These are phyloP conservation scores for Penicillium sp. DNA, from an alignment of 2,329 filamentous ascomycete genomes.

Conservation along the genomic window DNA sequence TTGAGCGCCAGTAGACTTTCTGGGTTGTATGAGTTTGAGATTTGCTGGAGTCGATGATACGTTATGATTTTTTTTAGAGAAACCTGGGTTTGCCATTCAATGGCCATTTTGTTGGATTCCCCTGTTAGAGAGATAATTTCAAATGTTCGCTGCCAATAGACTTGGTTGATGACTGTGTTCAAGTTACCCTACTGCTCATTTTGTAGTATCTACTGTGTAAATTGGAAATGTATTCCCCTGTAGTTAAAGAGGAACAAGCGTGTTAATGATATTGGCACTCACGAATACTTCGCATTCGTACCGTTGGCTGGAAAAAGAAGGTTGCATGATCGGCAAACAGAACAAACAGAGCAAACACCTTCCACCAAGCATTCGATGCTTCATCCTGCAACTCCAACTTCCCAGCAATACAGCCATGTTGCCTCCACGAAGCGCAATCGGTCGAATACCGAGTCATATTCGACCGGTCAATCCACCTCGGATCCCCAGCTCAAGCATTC, in stretches of 20 bases:
- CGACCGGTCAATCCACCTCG: constrained; percentile 42
- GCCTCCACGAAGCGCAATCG: constrained; percentile 34
- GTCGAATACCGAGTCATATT: constrained; percentile 43
- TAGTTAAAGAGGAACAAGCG: too few species aligned
- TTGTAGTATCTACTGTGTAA: too few species aligned
- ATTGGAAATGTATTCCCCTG: too few species aligned
- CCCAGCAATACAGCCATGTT: constrained; percentile 28
- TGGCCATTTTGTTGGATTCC: constrained; percentile 26
- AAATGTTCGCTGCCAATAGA: constrained; percentile 9
- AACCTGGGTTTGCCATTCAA: constrained; percentile 19
- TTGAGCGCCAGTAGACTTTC: constrained; percentile 61
- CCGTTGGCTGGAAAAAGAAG: neutral
- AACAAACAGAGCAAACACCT: constrained; percentile 6
- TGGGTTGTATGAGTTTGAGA: constrained; percentile 15
- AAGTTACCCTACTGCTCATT: neutral
- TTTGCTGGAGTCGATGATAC: constrained; percentile 16
- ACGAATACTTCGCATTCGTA: neutral
- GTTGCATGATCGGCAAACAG: neutral
- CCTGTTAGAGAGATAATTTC: constrained; percentile 22
- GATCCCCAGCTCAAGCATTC: constrained; percentile 17
- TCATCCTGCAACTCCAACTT: neutral
- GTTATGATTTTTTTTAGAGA: constrained; percentile 21
- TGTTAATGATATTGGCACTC: too few species aligned
- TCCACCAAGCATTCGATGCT: neutral
- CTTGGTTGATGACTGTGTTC: neutral